These are phyloP conservation scores for Fusarium virguliforme DNA, from an alignment of 2,329 filamentous ascomycete species.

Conservation along the genomic window DNA sequence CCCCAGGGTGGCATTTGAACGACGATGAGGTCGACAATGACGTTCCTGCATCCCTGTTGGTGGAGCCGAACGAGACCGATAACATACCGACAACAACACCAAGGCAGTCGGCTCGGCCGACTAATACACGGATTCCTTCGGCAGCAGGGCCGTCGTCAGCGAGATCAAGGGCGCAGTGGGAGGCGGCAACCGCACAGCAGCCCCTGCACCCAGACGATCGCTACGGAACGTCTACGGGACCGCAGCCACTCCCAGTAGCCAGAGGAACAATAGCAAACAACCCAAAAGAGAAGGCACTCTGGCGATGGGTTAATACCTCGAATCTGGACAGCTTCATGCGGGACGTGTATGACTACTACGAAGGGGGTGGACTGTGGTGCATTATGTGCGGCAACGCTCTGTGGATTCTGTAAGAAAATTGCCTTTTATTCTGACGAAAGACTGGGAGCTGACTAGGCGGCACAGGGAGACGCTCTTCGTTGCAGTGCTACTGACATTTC, in stretches of 20 bases:
- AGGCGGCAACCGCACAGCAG: constrained; percentile 68
- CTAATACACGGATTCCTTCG: constrained; percentile 34
- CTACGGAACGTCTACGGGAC: constrained; percentile 27
- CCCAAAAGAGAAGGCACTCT: constrained; percentile 83
- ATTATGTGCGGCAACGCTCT: constrained; percentile 82
- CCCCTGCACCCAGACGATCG: constrained; percentile 62
- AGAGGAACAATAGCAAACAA: constrained; percentile 54
- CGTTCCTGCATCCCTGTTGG: constrained; percentile 75
- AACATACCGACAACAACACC: constrained; percentile 39
- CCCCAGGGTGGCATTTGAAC: constrained; percentile 52
- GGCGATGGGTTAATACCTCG: constrained; percentile 92
- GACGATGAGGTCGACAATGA: constrained; percentile 73
- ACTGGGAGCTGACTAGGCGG: constrained; percentile 15
- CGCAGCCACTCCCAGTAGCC: constrained; percentile 52
- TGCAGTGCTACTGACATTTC: constrained; percentile 84
- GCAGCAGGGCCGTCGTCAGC: constrained; percentile 60
- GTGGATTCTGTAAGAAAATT: constrained; percentile 76
- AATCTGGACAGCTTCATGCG: constrained; percentile 91
- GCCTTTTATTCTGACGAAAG: background rate
- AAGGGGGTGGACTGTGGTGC: constrained; percentile 87
- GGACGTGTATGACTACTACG: constrained; percentile 89
- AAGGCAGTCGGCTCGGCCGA: constrained; percentile 33
- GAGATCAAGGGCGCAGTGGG: constrained; percentile 69
- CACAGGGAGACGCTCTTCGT: constrained; percentile 84
- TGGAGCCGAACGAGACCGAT: constrained; percentile 65